Conservation (phyloP, 208 protist genomes). For the Jaenimonas drosophilae region DNA sequence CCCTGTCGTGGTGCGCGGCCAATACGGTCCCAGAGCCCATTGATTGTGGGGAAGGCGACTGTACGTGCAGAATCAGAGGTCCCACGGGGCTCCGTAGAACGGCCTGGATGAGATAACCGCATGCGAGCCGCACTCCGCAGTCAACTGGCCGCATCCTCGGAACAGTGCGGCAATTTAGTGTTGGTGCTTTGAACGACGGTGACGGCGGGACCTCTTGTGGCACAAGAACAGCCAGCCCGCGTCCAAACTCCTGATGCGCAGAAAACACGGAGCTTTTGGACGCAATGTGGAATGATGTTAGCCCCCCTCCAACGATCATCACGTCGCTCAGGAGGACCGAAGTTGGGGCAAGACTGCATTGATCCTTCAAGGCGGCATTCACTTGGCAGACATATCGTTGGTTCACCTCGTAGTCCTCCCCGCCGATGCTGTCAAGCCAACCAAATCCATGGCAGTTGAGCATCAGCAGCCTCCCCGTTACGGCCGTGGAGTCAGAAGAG, state of each 20-base stretch:
- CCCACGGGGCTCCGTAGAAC: constrained; percentile 46
- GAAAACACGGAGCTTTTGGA: constrained; percentile 16
- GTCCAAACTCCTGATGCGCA: constrained; percentile 43
- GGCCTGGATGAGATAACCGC: constrained; percentile 33
- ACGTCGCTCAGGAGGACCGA: constrained; percentile 40
- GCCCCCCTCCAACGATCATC: constrained; percentile 53
- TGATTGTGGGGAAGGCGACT: too few relatives aligned
- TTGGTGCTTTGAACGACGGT: background rate
- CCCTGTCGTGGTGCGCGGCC: too few relatives aligned
- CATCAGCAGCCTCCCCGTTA: constrained; percentile 31
- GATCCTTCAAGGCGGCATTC: constrained; percentile 10
- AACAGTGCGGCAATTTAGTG: background rate
- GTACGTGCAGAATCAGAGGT: constrained; percentile 45
- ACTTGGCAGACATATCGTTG: constrained; percentile 21
- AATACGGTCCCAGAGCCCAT: too few relatives aligned
- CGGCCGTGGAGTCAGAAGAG: background rate
- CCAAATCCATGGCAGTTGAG: constrained; percentile 64
- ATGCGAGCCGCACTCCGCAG: constrained; percentile 27
- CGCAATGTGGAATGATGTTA: constrained; percentile 20
- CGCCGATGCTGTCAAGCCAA: constrained; percentile 33
- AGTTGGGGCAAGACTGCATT: constrained; percentile 10
- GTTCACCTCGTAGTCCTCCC: constrained; percentile 38
- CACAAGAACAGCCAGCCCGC: constrained; percentile 46
- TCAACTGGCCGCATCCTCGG: constrained; percentile 11
- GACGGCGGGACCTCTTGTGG: constrained; percentile 9